Percentiles rank a stretch among this genome's conserved stretches.
Conservation (phyloP, 148 eudicot genomes). For the Diospyros lotus region DNA sequence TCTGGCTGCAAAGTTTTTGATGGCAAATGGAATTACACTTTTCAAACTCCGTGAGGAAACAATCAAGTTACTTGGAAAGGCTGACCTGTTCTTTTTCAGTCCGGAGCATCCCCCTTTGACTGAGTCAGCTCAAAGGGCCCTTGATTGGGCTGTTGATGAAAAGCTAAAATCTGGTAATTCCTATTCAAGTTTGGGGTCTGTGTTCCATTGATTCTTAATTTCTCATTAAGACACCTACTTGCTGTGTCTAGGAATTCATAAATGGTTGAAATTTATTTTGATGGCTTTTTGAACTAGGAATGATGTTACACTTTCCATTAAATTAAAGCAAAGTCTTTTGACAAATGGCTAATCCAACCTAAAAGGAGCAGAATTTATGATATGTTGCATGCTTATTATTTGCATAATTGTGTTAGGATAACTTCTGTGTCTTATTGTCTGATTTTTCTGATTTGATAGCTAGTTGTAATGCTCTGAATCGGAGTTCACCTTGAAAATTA, state of each 20-base stretch:
- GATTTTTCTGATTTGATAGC: background rate
- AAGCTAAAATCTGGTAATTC: slow-evolving; percentile 60
- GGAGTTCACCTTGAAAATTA: background rate
- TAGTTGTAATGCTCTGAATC: background rate
- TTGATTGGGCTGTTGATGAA: slow-evolving; percentile 68
- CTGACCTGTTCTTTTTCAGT: slow-evolving; percentile 36
- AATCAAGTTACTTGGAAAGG: slow-evolving; percentile 55
- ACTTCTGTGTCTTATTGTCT: background rate
- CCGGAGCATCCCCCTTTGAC: slow-evolving; percentile 70
- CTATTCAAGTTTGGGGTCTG: background rate
- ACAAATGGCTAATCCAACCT: background rate
- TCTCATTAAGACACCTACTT: background rate
- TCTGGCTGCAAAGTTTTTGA: slow-evolving; percentile 54
- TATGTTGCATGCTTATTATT: background rate
- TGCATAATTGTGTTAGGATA: background rate
- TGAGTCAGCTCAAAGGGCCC: slow-evolving; percentile 63
- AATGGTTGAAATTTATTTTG: background rate
- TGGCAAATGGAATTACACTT: slow-evolving; percentile 69
- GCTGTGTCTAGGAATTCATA: background rate
- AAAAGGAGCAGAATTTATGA: background rate
- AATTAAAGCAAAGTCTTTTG: background rate
- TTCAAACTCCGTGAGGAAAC: slow-evolving; percentile 65
- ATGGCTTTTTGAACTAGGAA: too few species aligned
- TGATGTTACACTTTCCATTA: background rate
- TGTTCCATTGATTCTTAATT: background rate